Evolutionary conservation across 2,329 filamentous ascomycete genomes (phyloP), one percentile per base, ranked within the genome.

Genomic region (Botrytis paeoniae): DNA sequence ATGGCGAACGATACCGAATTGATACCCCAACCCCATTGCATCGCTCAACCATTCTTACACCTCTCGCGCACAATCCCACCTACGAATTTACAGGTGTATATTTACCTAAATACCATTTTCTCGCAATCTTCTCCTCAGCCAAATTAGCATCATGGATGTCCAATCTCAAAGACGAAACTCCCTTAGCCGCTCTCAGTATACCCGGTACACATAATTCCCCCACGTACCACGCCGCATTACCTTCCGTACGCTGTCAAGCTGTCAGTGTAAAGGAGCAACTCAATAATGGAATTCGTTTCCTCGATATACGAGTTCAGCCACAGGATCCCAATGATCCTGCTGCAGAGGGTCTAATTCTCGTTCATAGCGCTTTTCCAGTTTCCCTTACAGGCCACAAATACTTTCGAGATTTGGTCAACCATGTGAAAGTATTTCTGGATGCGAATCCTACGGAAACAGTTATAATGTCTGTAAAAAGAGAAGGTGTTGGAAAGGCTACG

Each of bases 121-220:
- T 91, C 16, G 83, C 89, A 59, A 85, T 98, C 74, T 90, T 91
- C 83, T 93, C 90, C 75, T 94, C 90, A 8, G 87, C 91, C 25
- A 86, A 89, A 71, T 87, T 95, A 68, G 81, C 89, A 75, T 83
- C 86, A 70, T 97, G 96, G 96, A 98, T 98, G 95, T 83, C 86
- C 73, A 86, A 90, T 75, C 86, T 98, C 60, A 85, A 87, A 74
- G 89, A 95, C 79, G 86, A 89, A 32, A 91, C 89, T 69, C 90
- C 93, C 1, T 85, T 98, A 7, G 92, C 93, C 1, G 87, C 91
- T 4, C 89, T 99, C 68, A 96, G 92, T 68, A 96, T 98, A 75
- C 96, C 96, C 0, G 96, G 96, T 76, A 98, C 96, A 0, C 96
- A 99, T 85, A 98, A 99, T 84, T 93, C 93, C 29, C 93, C 96